Percentiles rank a stretch among this genome's conserved stretches.
Conservation (phyloP, 495 filamentous ascomycete genomes). For the Zalerion maritima region DNA sequence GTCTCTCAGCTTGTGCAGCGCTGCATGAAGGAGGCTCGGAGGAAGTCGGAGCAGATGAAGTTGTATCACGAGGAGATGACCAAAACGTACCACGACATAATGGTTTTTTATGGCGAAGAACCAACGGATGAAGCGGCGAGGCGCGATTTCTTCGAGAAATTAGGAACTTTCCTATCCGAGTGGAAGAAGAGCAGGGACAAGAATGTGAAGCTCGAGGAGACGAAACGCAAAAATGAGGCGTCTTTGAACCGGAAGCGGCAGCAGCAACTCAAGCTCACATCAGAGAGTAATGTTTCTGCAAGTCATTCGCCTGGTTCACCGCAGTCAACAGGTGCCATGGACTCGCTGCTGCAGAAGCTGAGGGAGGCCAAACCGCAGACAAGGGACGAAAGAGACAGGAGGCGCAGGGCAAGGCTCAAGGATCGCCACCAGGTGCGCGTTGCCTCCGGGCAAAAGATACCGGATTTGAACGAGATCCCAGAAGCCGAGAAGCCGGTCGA, state of each 20-base stretch:
- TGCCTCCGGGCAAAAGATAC: conserved; percentile 72
- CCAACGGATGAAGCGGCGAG: conserved; percentile 82
- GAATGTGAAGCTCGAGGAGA: conserved; percentile 75
- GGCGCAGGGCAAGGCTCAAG: conserved; percentile 74
- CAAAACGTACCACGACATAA: conserved; percentile 83
- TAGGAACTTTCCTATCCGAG: conserved; percentile 80
- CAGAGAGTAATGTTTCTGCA: conserved; percentile 27
- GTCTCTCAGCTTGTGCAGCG: conserved; percentile 83
- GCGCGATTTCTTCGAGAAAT: conserved; percentile 89
- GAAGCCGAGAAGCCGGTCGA: conserved; percentile 23
- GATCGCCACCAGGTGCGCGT: conserved; percentile 86
- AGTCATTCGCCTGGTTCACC: conserved; percentile 44
- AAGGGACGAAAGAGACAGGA: conserved; percentile 71
- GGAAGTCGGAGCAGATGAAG: conserved; percentile 93
- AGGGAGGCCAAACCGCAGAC: conserved; percentile 85
- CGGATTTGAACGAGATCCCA: conserved; percentile 44
- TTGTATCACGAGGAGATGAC: conserved; percentile 89
- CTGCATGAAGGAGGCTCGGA: conserved; percentile 87
- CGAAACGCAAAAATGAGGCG: conserved; percentile 66
- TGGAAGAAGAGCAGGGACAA: conserved; percentile 95
- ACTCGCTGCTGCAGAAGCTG: conserved; percentile 88
- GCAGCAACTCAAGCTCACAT: conserved; percentile 46
- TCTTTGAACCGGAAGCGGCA: conserved; percentile 87
- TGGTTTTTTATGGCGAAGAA: conserved; percentile 95
- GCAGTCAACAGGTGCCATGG: conserved; percentile 83